phyloP scores from a whole-genome alignment of 345 rosid species.

The Brassica incana region DNA sequence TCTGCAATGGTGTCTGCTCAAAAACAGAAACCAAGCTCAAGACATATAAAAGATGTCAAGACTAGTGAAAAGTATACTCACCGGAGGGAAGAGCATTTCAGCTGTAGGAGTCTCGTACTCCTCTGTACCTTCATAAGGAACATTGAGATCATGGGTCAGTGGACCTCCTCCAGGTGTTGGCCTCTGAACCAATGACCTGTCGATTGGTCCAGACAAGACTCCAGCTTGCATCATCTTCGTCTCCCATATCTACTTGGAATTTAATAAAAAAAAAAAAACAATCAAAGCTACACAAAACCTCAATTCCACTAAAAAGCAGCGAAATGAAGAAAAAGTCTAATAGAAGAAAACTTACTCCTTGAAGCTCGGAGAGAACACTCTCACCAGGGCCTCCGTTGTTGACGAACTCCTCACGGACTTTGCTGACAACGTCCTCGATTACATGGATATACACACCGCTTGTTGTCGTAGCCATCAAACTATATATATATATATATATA shows the following conservation, averaged over 20 bases:
- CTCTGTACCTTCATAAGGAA: constrained; percentile 88
- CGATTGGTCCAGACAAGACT: constrained; percentile 64
- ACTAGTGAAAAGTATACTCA: constrained; percentile 24
- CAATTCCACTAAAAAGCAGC: not conserved
- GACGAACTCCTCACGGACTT: constrained; percentile 89
- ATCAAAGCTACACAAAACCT: too few relatives aligned
- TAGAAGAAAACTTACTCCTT: constrained; percentile 57
- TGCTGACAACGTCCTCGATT: constrained; percentile 86
- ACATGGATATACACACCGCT: constrained; percentile 82
- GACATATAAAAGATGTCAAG: not conserved
- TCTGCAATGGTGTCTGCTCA: constrained; percentile 82
- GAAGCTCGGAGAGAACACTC: constrained; percentile 78
- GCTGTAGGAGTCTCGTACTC: constrained; percentile 98
- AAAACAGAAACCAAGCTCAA: not conserved
- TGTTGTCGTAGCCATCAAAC: constrained; percentile 57
- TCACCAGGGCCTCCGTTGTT: constrained; percentile 86
- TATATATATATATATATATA: too few relatives aligned
- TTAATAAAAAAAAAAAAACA: not conserved
- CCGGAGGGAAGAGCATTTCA: constrained; percentile 94
- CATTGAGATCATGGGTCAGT: constrained; percentile 86
- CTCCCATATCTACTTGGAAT: constrained; percentile 75
- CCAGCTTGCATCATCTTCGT: constrained; percentile 94
- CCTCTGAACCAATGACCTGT: constrained; percentile 63
- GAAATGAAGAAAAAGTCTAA: too few relatives aligned
- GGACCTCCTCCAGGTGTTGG: constrained; percentile 55